A percentile compares a stretch with the other conserved stretches of the same genome.
phyloP scores from a whole-genome alignment of 495 filamentous ascomycete genomes.

The Tuber borchii region DNA sequence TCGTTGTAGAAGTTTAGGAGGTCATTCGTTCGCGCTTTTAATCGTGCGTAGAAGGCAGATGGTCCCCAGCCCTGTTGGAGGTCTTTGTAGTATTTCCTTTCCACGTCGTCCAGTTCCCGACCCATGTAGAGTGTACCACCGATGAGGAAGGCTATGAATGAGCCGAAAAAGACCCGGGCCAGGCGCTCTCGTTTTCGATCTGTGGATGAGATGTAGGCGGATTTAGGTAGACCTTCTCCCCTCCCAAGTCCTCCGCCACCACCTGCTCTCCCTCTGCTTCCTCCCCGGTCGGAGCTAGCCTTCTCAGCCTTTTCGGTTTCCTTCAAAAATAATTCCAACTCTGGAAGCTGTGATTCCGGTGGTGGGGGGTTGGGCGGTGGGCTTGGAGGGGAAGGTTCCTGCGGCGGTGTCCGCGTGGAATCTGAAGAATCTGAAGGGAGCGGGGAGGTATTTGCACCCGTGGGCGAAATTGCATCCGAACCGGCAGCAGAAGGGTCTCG shows the following conservation, averaged over 20 bases:
- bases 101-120: slow-evolving; percentile 71
- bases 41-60: slow-evolving; percentile 64
- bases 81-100: slow-evolving; percentile 64
- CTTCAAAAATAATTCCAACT: not conserved
- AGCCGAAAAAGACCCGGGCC: slow-evolving; percentile 60
- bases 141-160: slow-evolving; percentile 48
- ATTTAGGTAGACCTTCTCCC: slow-evolving; percentile 47
- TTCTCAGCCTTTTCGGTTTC: not conserved
- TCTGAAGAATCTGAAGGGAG: slow-evolving; percentile 14
- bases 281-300: not conserved
- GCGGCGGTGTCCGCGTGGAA: not conserved
- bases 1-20: slow-evolving; percentile 88
- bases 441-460: slow-evolving; percentile 9
- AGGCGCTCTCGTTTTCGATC: slow-evolving; percentile 69
- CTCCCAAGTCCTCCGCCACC: slow-evolving; percentile 12
- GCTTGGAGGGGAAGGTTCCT: slow-evolving; percentile 9
- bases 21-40: slow-evolving; percentile 63
- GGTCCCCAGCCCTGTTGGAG: slow-evolving; percentile 57
- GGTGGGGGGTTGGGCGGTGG: not conserved
- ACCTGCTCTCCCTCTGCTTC: not conserved
- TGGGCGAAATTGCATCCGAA: slow-evolving; percentile 13
- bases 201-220: slow-evolving; percentile 80
- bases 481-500: slow-evolving; percentile 7
- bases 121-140: slow-evolving; percentile 61
- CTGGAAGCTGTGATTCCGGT: not conserved